Evolutionary conservation across 768 basidiomycete species (phyloP).

Genomic region (Amanita exitialis): DNA sequence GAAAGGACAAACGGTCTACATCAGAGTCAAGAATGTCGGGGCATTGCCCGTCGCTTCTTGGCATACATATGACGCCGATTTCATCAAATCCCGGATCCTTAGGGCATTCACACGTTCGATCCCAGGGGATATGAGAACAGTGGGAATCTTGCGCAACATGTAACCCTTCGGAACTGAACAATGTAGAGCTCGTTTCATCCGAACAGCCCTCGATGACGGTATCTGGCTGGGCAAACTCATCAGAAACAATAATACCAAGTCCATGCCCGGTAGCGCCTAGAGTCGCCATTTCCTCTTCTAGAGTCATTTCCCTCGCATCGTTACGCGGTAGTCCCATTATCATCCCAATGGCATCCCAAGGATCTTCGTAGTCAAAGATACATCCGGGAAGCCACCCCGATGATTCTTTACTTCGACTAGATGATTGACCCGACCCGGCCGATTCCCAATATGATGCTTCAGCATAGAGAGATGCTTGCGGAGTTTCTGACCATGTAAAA

Average conservation of each 20-base stretch:
- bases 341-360: conserved; percentile 5
- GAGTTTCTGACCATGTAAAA: background rate
- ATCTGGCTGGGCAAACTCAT: background rate
- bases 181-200: background rate
- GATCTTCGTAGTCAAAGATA: conserved; percentile 6
- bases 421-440: background rate
- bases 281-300: conserved; percentile 1
- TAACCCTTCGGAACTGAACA: background rate
- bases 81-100: background rate
- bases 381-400: background rate
- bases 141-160: background rate
- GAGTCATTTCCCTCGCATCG: background rate
- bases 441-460: background rate
- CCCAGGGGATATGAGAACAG: background rate
- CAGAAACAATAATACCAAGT: background rate
- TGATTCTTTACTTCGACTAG: background rate
- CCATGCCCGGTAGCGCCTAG: background rate
- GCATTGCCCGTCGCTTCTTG: no score
- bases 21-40: background rate
- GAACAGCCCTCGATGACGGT: background rate
- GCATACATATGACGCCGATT: background rate
- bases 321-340: conserved; percentile 5
- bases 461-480: background rate
- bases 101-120: background rate
- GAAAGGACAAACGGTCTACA: no score